Percentiles rank a stretch among this genome's conserved stretches.
These are phyloP conservation scores for Xylaria sp. DNA, from an alignment of 2,329 filamentous ascomycete genomes.

Conservation along the genomic window DNA sequence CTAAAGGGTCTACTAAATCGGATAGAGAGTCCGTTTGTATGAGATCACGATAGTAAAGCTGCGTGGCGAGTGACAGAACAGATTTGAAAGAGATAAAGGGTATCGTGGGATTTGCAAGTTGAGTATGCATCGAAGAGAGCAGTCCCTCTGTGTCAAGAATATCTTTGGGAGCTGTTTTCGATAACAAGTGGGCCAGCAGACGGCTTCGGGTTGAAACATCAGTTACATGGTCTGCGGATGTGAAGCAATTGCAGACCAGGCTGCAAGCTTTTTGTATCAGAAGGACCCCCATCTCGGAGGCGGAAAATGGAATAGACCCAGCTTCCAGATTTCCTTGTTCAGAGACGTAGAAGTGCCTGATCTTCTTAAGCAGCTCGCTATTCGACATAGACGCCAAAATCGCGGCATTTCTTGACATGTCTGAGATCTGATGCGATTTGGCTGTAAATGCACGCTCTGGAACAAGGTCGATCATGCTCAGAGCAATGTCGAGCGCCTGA, in stretches of 20 bases:
- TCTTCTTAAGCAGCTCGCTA: slow-evolving; percentile 67
- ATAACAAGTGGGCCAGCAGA: slow-evolving; percentile 67
- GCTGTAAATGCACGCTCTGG: slow-evolving; percentile 70
- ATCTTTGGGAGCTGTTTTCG: slow-evolving; percentile 60
- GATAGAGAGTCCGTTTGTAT: slow-evolving; percentile 65
- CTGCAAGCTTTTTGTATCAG: slow-evolving; percentile 69
- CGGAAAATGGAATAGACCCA: slow-evolving; percentile 66
- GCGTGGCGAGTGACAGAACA: slow-evolving; percentile 66
- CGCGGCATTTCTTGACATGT: slow-evolving; percentile 43
- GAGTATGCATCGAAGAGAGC: slow-evolving; percentile 61
- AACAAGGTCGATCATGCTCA: slow-evolving; percentile 69
- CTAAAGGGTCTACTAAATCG: slow-evolving; percentile 73
- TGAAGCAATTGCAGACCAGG: slow-evolving; percentile 61
- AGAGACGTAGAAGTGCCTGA: slow-evolving; percentile 73
- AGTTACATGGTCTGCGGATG: slow-evolving; percentile 53
- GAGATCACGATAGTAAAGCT: slow-evolving; percentile 64
- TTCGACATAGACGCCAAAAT: slow-evolving; percentile 52
- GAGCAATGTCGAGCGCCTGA: slow-evolving; percentile 60
- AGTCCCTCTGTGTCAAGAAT: slow-evolving; percentile 60
- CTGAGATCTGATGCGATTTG: slow-evolving; percentile 41
- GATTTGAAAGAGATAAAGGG: slow-evolving; percentile 68
- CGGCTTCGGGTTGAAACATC: slow-evolving; percentile 68
- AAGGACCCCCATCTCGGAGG: slow-evolving; percentile 66
- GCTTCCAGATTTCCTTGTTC: slow-evolving; percentile 77
- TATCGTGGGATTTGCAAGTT: slow-evolving; percentile 55